Evolutionary conservation across 2,329 filamentous ascomycete species (phyloP).

Genomic region (Aspergillus sp.): DNA sequence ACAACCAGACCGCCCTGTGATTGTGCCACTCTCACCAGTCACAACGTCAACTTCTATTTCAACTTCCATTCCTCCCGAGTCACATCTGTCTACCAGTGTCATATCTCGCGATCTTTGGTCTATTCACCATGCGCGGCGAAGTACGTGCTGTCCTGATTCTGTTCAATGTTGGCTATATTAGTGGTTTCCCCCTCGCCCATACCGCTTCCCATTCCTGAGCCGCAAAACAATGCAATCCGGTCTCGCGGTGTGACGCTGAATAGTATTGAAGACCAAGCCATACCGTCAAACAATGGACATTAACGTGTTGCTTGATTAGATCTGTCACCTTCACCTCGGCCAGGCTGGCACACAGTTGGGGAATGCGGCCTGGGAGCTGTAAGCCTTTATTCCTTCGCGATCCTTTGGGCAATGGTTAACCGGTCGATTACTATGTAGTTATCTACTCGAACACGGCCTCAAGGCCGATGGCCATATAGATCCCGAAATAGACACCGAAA

Average conservation of each 20-base stretch:
- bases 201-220: neutral
- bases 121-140: neutral
- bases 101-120: neutral
- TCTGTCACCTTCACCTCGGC: slow-evolving; percentile 67
- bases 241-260: neutral
- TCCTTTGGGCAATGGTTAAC: slow-evolving; percentile 2
- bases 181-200: neutral
- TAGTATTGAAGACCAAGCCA: neutral
- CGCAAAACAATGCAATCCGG: neutral
- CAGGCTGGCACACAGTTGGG: slow-evolving; percentile 68
- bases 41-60: neutral
- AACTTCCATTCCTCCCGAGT: neutral
- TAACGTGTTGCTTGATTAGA: slow-evolving; percentile 39
- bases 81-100: neutral
- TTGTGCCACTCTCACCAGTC: neutral
- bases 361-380: slow-evolving; percentile 70
- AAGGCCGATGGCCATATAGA: slow-evolving; percentile 60
- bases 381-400: slow-evolving; percentile 41
- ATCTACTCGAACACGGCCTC: slow-evolving; percentile 66
- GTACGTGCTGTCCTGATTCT: neutral
- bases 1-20: neutral
- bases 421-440: slow-evolving; percentile 43
- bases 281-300: neutral
- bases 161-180: neutral
- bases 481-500: slow-evolving; percentile 53